Percentiles rank a stretch among this genome's conserved stretches.
Evolutionary conservation across 1,139 yeast genomes (phyloP).

Genomic region (Geotrichum europaeum): DNA sequence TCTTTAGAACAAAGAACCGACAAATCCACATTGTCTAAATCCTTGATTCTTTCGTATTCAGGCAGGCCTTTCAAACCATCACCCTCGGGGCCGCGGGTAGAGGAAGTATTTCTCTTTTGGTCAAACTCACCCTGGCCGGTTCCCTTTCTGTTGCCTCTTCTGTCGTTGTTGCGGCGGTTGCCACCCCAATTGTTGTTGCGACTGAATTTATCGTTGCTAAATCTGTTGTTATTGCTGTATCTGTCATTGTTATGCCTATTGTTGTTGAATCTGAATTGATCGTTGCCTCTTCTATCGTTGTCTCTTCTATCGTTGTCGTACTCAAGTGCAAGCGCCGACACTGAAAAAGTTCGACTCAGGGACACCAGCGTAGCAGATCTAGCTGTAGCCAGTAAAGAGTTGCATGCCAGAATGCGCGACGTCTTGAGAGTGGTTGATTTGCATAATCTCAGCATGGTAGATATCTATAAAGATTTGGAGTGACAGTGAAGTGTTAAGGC

Average conservation of each 20-base stretch:
- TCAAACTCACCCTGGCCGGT: slow-evolving; percentile 17
- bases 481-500: too few species aligned
- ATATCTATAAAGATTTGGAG: neutral
- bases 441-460: neutral
- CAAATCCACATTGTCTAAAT: slow-evolving; percentile 20
- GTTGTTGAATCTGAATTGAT: neutral
- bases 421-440: neutral
- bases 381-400: neutral
- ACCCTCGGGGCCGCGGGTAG: slow-evolving; percentile 26
- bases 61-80: slow-evolving; percentile 33
- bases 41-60: slow-evolving; percentile 28
- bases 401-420: neutral
- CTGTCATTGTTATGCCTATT: neutral
- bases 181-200: neutral
- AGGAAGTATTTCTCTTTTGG: slow-evolving; percentile 19
- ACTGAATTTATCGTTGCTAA: neutral
- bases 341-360: neutral
- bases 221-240: neutral
- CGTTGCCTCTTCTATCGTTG: neutral
- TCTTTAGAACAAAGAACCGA: slow-evolving; percentile 11
- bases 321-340: neutral
- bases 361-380: neutral
- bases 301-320: neutral
- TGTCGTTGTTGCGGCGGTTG: neutral
- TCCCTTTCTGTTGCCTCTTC: slow-evolving; percentile 9